Base-by-base conservation (phyloP, 1,284 basidiomycete species). In the Termitomyces sp. region DNA sequence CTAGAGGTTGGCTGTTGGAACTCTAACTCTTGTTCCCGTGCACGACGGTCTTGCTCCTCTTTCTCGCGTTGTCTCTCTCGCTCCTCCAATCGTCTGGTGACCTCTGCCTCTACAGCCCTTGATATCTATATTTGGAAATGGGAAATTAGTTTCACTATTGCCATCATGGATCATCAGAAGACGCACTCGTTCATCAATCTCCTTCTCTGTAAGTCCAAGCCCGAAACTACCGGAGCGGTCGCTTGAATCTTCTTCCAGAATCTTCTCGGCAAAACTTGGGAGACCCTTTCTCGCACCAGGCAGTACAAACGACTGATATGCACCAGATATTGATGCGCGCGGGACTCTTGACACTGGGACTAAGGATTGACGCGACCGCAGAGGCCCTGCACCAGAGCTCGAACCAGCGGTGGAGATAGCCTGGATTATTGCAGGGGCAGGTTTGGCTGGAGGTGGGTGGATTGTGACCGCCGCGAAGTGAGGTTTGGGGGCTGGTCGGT, bases 81-180 rank as follows among this genome's bases (percentile, higher is more conserved):
- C 62, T 84, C 83, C 53, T 80, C 82, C 46, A 90, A 67, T 33
- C 86, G 76, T 54, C 83, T 73, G 5, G 83, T 79, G 40, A 90
- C 87, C 65, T 90, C 86, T 12, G 75, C 76, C 68, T 90, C 83
- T 19, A 90, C 87, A 7, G 83, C 83, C 61, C 74, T 82, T 41
- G 83, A 80, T 47, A 90, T 90, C 85, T 49, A 48, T 9, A 36
- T 10, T 86, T 58, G 15, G 26, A 39, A 12, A 42, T n/a, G 36
- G 30, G 19, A 24, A 39, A 36, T 49, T 24, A 19, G 28, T 50
- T 33, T 31, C n/a, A 26, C 45, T 10, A 33, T 52, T 31, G 28
- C 4, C 2, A 31, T 31, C 15, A 43, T 21, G 15, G 19, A 38
- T 36, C 7, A 42, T 55, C 49, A 39, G 12, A 33, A 47, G 48